Conservation (phyloP, 345 rosid genomes). For the Salix viminalis region DNA sequence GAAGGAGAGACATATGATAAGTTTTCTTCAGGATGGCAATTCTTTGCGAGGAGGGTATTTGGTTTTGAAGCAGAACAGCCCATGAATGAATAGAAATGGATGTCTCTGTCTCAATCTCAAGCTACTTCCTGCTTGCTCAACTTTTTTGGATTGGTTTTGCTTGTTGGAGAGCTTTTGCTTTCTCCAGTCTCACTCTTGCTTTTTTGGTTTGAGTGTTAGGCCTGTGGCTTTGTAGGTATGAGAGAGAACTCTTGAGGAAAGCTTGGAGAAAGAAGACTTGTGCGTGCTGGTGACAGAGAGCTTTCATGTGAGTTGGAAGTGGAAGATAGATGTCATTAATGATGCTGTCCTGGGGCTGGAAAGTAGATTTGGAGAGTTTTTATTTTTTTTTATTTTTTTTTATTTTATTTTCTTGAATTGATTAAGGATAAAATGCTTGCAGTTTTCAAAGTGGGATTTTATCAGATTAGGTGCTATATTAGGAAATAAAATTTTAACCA, state of each 20-base stretch:
- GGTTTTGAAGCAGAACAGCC: conserved; percentile 72
- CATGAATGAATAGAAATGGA: conserved; percentile 42
- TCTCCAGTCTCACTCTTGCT: background rate
- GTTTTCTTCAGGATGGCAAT: conserved; percentile 11
- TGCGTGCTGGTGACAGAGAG: conserved; percentile 38
- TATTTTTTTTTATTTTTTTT: background rate
- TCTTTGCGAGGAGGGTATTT: conserved; percentile 10
- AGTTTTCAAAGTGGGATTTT: background rate
- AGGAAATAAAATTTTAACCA: background rate
- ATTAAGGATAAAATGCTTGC: background rate
- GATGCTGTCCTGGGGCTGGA: background rate
- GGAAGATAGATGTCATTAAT: conserved; percentile 29
- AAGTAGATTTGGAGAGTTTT: background rate
- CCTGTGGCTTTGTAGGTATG: background rate
- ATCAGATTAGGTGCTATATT: background rate
- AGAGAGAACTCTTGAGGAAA: background rate
- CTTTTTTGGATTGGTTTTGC: background rate
- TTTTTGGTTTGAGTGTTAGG: background rate
- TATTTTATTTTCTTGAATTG: background rate
- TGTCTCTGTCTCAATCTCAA: background rate
- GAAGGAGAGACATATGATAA: conserved; percentile 19
- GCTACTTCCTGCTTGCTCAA: background rate
- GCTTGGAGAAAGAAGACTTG: conserved; percentile 8
- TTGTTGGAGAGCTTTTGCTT: background rate
- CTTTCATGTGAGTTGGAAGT: conserved; percentile 50